Conservation (phyloP, 305 asterid genomes). For the Striga hermonthica region DNA sequence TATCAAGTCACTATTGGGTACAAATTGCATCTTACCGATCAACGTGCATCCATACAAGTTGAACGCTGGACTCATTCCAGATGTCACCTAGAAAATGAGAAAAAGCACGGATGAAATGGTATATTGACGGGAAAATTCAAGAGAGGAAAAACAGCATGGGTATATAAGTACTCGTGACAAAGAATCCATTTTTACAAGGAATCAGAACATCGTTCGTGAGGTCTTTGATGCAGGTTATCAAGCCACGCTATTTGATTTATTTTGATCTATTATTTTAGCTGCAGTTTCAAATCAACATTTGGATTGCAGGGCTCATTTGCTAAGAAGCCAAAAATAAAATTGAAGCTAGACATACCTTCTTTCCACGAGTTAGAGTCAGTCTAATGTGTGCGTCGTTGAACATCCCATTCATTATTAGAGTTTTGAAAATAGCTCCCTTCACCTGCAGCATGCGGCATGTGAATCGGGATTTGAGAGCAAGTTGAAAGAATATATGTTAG, state of each 20-base stretch:
- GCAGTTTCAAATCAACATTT: conserved; percentile 13
- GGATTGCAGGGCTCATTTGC: conserved; percentile 1
- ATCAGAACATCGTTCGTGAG: neutral
- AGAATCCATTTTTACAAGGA: neutral
- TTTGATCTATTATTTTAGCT: neutral
- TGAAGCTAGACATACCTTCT: conserved; percentile 52
- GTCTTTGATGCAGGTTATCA: neutral
- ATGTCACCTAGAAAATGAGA: conserved; percentile 53
- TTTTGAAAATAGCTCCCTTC: conserved; percentile 68
- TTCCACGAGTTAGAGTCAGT: conserved; percentile 77
- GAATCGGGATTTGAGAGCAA: conserved; percentile 13
- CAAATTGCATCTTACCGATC: conserved; percentile 46
- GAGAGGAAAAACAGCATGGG: conserved; percentile 1
- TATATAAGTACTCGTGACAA: neutral
- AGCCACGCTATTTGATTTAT: neutral
- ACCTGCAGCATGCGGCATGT: conserved; percentile 43
- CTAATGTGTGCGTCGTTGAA: conserved; percentile 67
- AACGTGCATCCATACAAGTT: conserved; percentile 72
- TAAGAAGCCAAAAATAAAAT: conserved; percentile 7
- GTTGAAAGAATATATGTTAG: conserved; percentile 17
- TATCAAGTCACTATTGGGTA: conserved; percentile 10
- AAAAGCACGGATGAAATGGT: conserved; percentile 3
- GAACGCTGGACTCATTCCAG: conserved; percentile 83
- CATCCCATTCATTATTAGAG: conserved; percentile 72
- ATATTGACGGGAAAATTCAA: neutral